A percentile compares a stretch with the other conserved stretches of the same genome.
Conservation (phyloP, 208 protist genomes). For the Crithidia expoeki region DNA sequence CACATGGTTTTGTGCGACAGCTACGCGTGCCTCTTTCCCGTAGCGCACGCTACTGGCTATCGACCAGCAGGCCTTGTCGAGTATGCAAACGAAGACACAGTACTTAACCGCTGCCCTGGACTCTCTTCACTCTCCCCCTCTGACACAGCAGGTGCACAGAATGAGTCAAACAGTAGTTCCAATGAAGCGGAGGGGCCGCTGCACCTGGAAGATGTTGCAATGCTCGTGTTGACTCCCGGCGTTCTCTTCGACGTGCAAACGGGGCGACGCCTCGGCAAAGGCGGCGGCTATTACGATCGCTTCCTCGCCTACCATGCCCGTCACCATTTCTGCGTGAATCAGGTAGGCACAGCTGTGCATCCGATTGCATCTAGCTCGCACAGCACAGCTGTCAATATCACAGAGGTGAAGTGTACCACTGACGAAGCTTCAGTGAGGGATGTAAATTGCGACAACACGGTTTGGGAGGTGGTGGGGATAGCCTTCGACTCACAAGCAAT, state of each 20-base stretch:
- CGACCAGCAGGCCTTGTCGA: slow-evolving; percentile 27
- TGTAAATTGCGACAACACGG: background rate
- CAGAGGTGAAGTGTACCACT: too few relatives aligned
- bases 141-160: background rate
- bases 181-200: background rate
- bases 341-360: background rate
- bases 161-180: background rate
- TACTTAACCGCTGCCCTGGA: background rate
- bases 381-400: too few relatives aligned
- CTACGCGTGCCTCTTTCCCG: slow-evolving; percentile 28
- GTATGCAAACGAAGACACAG: slow-evolving; percentile 7
- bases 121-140: background rate
- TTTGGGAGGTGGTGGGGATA: slow-evolving; percentile 28
- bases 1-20: slow-evolving; percentile 31
- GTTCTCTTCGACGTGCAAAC: slow-evolving; percentile 63
- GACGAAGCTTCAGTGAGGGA: background rate
- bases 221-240: slow-evolving; percentile 74
- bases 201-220: slow-evolving; percentile 18
- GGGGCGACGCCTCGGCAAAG: slow-evolving; percentile 72
- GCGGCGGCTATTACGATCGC: slow-evolving; percentile 89
- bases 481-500: slow-evolving; percentile 34
- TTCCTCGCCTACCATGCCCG: slow-evolving; percentile 58
- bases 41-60: slow-evolving; percentile 19
- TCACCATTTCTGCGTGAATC: background rate
- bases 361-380: too few relatives aligned